Percentiles rank a stretch among this genome's conserved stretches.
Evolutionary conservation across 148 eudicot species (phyloP).

Genomic region (Fagopyrum esculentum): DNA sequence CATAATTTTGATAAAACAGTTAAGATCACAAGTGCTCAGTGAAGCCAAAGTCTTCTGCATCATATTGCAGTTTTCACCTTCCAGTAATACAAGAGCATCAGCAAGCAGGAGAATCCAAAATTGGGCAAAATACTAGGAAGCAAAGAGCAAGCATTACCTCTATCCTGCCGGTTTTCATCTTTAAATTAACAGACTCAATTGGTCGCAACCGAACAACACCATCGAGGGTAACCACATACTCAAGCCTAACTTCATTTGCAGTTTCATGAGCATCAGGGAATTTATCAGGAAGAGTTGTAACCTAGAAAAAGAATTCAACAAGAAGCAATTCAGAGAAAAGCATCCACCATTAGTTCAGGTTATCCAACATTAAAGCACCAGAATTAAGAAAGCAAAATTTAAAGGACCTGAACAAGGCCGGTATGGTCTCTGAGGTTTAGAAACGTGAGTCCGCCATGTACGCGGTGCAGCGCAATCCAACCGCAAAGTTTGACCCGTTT

Average conservation of each 20-base stretch:
- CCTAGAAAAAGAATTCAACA: conserved; percentile 29
- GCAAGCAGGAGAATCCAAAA: background rate
- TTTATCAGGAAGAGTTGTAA: conserved; percentile 86
- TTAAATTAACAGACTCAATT: conserved; percentile 60
- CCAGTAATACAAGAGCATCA: background rate
- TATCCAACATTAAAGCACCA: background rate
- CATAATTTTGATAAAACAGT: background rate
- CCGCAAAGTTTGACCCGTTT: conserved; percentile 78
- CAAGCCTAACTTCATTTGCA: conserved; percentile 67
- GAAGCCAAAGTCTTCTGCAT: background rate
- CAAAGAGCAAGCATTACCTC: conserved; percentile 38
- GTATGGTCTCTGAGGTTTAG: conserved; percentile 71
- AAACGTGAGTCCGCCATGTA: conserved; percentile 80
- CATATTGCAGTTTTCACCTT: background rate
- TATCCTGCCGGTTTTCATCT: conserved; percentile 83
- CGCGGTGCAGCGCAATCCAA: conserved; percentile 87
- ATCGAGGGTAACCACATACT: conserved; percentile 77
- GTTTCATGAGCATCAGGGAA: conserved; percentile 78
- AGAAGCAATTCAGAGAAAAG: background rate
- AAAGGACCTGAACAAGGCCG: conserved; percentile 75
- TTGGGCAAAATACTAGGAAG: conserved; percentile 4
- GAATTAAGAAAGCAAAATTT: background rate
- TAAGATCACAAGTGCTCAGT: background rate
- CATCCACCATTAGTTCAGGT: background rate
- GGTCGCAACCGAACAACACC: conserved; percentile 78